Evolutionary conservation across 495 filamentous ascomycete genomes (phyloP).

Genomic region (Penicillium herquei): DNA sequence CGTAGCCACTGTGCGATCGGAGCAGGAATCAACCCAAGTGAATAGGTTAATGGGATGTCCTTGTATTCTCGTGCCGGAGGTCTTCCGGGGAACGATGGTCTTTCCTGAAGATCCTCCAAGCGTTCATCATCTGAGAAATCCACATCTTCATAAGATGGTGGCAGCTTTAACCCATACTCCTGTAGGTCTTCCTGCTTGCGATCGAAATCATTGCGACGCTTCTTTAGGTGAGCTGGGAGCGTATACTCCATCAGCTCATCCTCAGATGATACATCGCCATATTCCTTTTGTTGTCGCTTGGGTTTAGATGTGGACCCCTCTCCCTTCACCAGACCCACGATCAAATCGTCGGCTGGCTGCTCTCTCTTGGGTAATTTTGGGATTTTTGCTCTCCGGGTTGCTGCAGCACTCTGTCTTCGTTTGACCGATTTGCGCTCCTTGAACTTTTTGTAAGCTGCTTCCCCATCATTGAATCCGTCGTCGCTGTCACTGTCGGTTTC

Average conservation of each 20-base stretch:
- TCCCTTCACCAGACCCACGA: constrained; percentile 32
- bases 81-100: constrained; percentile 63
- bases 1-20: constrained; percentile 90
- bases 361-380: constrained; percentile 20
- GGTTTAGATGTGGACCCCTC: constrained; percentile 15
- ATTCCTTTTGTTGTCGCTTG: constrained; percentile 27
- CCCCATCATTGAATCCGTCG: constrained; percentile 45
- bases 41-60: constrained; percentile 71
- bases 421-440: constrained; percentile 57
- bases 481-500: constrained; percentile 27
- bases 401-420: constrained; percentile 51
- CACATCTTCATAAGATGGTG: constrained; percentile 76
- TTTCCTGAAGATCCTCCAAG: constrained; percentile 60
- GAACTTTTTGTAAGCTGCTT: constrained; percentile 56
- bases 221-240: constrained; percentile 57
- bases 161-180: constrained; percentile 69
- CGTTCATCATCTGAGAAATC: constrained; percentile 86
- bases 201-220: constrained; percentile 52
- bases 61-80: constrained; percentile 65
- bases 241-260: constrained; percentile 59
- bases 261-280: constrained; percentile 46
- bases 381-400: constrained; percentile 45
- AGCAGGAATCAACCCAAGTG: constrained; percentile 82
- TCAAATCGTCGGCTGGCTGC: constrained; percentile 12
- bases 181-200: constrained; percentile 54